Conservation (phyloP, 495 filamentous ascomycete species). For the Lentithecium fluviatile region DNA sequence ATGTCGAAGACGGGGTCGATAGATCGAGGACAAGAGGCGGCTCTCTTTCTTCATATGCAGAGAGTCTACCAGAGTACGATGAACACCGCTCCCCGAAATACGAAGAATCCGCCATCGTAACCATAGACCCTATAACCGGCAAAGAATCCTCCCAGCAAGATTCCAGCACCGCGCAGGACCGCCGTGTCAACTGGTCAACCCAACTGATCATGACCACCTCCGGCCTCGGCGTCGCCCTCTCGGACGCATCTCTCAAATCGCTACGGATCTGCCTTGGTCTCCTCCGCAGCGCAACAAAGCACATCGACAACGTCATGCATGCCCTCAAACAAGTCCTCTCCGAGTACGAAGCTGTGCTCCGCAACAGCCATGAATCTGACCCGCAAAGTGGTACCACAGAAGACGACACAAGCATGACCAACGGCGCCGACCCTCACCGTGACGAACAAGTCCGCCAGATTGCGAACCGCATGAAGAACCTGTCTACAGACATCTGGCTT, state of each 20-base stretch:
- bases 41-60: slow-evolving; percentile 55
- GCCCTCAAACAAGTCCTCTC: slow-evolving; percentile 69
- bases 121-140: slow-evolving; percentile 30
- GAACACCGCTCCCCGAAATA: slow-evolving; percentile 71
- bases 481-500: slow-evolving; percentile 70
- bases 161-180: slow-evolving; percentile 34
- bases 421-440: slow-evolving; percentile 38
- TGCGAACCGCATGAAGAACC: slow-evolving; percentile 60
- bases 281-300: slow-evolving; percentile 73
- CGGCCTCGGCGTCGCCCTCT: slow-evolving; percentile 82
- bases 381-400: not conserved
- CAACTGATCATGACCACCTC: slow-evolving; percentile 80
- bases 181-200: slow-evolving; percentile 64
- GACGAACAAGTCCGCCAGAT: slow-evolving; percentile 47
- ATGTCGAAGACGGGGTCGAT: slow-evolving; percentile 46
- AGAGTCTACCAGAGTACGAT: slow-evolving; percentile 78
- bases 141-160: slow-evolving; percentile 7
- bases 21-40: slow-evolving; percentile 29
- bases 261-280: slow-evolving; percentile 74
- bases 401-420: slow-evolving; percentile 8
- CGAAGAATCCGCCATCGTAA: slow-evolving; percentile 51
- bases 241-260: slow-evolving; percentile 72
- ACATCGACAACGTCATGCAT: slow-evolving; percentile 65
- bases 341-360: slow-evolving; percentile 60
- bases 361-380: slow-evolving; percentile 25